phyloP scores from a whole-genome alignment of 2,329 filamentous ascomycete genomes.

The Ilyonectria sp. region DNA sequence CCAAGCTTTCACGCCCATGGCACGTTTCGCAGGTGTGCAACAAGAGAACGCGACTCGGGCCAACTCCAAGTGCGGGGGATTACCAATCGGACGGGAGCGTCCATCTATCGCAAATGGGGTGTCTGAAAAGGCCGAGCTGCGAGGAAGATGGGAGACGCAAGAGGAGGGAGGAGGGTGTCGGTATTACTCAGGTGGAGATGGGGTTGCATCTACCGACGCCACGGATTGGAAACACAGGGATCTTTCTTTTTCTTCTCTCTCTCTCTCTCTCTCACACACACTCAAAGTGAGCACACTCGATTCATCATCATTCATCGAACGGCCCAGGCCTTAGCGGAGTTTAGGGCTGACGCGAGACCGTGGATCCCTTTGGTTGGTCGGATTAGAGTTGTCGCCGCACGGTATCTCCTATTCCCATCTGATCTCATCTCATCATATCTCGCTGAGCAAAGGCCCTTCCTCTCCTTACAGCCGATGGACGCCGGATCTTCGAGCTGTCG shows the following conservation, averaged over 20 bases:
- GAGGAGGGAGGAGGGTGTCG: not conserved
- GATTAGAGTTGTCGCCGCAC: constrained; percentile 45
- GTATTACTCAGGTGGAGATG: constrained; percentile 16
- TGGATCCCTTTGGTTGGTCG: constrained; percentile 24
- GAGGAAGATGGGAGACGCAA: not conserved
- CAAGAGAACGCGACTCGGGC: constrained; percentile 30
- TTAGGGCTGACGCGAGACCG: constrained; percentile 43
- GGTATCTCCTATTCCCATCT: constrained; percentile 26
- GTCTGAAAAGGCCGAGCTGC: not conserved
- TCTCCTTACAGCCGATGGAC: not conserved
- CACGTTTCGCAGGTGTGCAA: constrained; percentile 11
- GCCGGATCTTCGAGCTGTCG: too few species aligned
- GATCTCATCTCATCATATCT: too few species aligned
- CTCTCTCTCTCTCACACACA: too few species aligned
- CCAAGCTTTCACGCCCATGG: constrained; percentile 9
- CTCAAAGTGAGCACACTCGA: not conserved
- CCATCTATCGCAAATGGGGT: not conserved
- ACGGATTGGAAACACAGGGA: not conserved
- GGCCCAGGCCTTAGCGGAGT: constrained; percentile 39
- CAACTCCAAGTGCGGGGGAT: constrained; percentile 30
- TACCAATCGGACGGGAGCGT: constrained; percentile 41
- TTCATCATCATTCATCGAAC: constrained; percentile 2
- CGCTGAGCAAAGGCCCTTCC: not conserved
- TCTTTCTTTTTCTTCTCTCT: too few species aligned
- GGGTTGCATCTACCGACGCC: constrained; percentile 20